Conservation (phyloP, 768 basidiomycete genomes). For the Auricularia heimuer region DNA sequence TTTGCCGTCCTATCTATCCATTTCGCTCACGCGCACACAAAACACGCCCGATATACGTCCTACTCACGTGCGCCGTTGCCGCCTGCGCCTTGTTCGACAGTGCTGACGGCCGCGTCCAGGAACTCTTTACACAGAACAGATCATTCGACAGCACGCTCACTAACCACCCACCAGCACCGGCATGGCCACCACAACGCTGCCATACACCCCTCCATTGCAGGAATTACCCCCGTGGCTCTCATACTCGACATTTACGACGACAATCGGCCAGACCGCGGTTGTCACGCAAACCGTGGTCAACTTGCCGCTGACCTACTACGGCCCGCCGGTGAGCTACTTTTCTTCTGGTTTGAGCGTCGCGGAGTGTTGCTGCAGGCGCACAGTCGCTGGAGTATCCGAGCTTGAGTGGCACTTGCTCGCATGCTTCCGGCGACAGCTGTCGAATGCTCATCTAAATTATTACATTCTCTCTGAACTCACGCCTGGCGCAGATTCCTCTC, state of each 20-base stretch:
- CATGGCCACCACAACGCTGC: background rate
- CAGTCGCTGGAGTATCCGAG: no score
- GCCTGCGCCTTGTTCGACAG: background rate
- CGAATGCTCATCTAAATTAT: background rate
- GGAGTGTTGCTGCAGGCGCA: no score
- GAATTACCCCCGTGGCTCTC: slow-evolving; percentile 67
- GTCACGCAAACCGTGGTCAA: slow-evolving; percentile 41
- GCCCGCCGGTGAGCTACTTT: slow-evolving; percentile 57
- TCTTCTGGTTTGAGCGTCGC: background rate
- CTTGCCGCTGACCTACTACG: slow-evolving; percentile 71
- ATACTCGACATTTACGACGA: slow-evolving; percentile 28
- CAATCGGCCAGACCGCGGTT: slow-evolving; percentile 23
- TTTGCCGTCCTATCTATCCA: background rate
- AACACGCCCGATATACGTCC: background rate
- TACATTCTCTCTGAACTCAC: background rate
- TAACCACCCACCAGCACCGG: background rate
- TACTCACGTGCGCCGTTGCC: background rate
- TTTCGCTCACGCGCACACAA: background rate
- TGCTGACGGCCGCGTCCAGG: background rate
- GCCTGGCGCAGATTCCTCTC: slow-evolving; percentile 55
- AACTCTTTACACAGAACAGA: background rate
- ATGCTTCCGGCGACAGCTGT: no score
- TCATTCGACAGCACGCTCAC: no score
- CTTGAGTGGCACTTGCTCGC: background rate
- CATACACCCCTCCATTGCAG: slow-evolving; percentile 25